Percentiles rank a stretch among this genome's conserved stretches.
Conservation (phyloP, 352 stramenopile genomes). For the Pythium volutum region DNA sequence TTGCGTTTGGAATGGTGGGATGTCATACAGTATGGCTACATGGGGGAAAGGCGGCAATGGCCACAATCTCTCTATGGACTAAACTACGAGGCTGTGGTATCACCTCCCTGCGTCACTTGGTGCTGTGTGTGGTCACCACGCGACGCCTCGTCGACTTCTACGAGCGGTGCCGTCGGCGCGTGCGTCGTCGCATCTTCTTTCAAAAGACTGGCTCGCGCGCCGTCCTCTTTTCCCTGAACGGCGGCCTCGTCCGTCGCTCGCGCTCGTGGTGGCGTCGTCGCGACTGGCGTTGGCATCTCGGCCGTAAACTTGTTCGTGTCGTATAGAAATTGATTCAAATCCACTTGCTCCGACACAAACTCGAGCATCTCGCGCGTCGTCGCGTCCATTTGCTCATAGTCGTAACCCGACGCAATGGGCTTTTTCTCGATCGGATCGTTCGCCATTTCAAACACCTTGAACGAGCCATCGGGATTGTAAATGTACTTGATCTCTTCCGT, state of each 20-base stretch:
- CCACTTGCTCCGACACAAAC: slow-evolving; percentile 50
- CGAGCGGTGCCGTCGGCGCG: not conserved
- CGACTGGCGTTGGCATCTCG: not conserved
- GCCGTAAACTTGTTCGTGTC: slow-evolving; percentile 59
- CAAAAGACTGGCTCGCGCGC: not conserved
- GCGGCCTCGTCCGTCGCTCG: slow-evolving; percentile 4
- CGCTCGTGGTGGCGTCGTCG: not conserved
- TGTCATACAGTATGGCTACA: not conserved
- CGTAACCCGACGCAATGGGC: slow-evolving; percentile 53
- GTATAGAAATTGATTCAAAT: slow-evolving; percentile 73
- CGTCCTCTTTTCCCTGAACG: no score
- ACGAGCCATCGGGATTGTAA: slow-evolving; percentile 61
- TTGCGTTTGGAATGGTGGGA: no score
- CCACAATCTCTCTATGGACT: not conserved
- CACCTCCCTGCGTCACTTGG: not conserved
- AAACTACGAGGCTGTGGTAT: not conserved
- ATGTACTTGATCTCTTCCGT: slow-evolving; percentile 73
- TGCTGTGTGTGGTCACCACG: not conserved
- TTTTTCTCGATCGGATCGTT: slow-evolving; percentile 51
- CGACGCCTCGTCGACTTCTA: not conserved
- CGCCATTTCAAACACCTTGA: slow-evolving; percentile 58
- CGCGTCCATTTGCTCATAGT: slow-evolving; percentile 56
- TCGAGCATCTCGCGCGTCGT: slow-evolving; percentile 43
- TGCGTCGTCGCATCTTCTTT: not conserved
- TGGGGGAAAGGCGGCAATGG: not conserved